Conservation (phyloP, 1,284 basidiomycete genomes). For the Coniferiporia sulphurascens region DNA sequence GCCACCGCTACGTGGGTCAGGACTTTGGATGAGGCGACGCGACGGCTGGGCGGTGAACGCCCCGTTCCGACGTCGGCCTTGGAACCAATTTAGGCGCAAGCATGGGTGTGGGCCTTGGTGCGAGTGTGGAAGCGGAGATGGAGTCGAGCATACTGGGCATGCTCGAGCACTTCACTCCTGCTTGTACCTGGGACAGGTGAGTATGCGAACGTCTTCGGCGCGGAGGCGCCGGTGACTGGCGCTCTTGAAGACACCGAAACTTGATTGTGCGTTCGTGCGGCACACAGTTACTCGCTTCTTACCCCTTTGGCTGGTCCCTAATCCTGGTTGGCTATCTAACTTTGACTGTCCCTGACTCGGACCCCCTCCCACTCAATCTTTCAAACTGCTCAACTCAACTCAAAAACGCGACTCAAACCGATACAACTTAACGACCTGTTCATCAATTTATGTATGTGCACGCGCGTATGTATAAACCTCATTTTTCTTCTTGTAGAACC, state of each 20-base stretch:
- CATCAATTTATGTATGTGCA: too few species aligned
- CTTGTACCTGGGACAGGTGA: not conserved
- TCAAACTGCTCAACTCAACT: too few species aligned
- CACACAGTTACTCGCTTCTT: not conserved
- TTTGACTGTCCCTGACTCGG: too few species aligned
- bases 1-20: not conserved
- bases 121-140: not conserved
- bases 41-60: not conserved
- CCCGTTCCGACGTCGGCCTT: not conserved
- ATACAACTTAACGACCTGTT: too few species aligned
- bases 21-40: not conserved
- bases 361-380: too few species aligned
- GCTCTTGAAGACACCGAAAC: not conserved
- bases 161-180: not conserved
- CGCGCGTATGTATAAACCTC: too few species aligned
- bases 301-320: not conserved
- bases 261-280: not conserved
- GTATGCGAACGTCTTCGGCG: constrained; percentile 6
- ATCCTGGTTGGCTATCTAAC: too few species aligned
- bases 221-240: not conserved
- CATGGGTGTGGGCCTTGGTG: not conserved
- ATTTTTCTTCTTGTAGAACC: too few species aligned
- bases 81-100: not conserved
- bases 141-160: not conserved
- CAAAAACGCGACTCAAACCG: too few species aligned